Conservation (phyloP, 768 basidiomycete genomes). For the Mycena sanguinolenta region DNA sequence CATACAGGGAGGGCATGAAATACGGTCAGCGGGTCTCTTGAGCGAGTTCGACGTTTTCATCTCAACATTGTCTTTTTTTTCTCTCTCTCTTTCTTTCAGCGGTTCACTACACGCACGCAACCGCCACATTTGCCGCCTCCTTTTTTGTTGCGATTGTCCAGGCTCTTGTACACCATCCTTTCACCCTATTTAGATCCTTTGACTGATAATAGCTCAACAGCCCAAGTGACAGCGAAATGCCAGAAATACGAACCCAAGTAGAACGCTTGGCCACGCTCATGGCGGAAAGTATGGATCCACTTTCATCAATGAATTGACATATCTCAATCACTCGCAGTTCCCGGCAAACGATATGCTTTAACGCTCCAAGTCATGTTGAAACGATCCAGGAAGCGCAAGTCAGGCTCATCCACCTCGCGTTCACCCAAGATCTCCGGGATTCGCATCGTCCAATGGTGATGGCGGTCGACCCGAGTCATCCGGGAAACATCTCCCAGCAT, state of each 20-base stretch:
- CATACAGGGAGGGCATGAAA: constrained; percentile 93
- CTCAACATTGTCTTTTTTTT: constrained; percentile 15
- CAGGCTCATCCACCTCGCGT: constrained; percentile 64
- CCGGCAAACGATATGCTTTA: constrained; percentile 92
- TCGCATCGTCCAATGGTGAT: constrained; percentile 62
- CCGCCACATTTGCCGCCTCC: constrained; percentile 93
- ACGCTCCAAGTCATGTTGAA: constrained; percentile 93
- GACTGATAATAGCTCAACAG: constrained; percentile 50
- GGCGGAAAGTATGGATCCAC: constrained; percentile 73
- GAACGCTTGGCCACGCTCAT: constrained; percentile 83
- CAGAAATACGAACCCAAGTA: constrained; percentile 80
- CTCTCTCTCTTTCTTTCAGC: constrained; percentile 69
- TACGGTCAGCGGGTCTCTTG: constrained; percentile 70
- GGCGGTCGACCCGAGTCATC: constrained; percentile 57
- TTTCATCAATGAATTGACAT: not conserved
- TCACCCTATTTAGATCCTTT: not conserved
- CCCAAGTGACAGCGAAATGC: constrained; percentile 86
- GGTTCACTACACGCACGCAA: constrained; percentile 92
- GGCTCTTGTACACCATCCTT: constrained; percentile 79
- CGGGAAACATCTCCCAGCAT: constrained; percentile 49
- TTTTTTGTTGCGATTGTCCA: constrained; percentile 88
- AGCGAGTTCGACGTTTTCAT: constrained; percentile 6
- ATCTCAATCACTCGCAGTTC: constrained; percentile 63
- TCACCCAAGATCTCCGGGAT: constrained; percentile 75
- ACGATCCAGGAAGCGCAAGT: constrained; percentile 73